Conservation (phyloP, 371 early-diverging fungal species). For the Rhizopus arrhizus region DNA sequence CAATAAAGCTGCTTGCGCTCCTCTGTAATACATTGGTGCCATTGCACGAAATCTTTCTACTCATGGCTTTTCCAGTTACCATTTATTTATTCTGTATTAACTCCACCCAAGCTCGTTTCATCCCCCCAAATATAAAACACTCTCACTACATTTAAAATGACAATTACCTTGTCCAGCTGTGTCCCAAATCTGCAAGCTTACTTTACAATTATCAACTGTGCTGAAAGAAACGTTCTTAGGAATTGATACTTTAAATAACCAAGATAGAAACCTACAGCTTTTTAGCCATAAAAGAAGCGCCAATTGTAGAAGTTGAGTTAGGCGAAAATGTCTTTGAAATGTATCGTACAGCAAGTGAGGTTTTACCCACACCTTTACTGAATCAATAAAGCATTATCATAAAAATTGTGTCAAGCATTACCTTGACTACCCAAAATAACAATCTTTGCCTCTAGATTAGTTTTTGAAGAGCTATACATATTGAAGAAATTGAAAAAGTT, state of each 20-base stretch:
- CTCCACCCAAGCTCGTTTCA: not conserved
- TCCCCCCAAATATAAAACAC: not conserved
- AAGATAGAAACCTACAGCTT: conserved; percentile 56
- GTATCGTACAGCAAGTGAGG: conserved; percentile 79
- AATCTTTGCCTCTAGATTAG: conserved; percentile 74
- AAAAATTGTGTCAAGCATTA: conserved; percentile 16
- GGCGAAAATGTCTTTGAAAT: conserved; percentile 78
- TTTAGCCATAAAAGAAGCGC: conserved; percentile 79
- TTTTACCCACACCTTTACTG: conserved; percentile 75
- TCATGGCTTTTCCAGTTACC: conserved; percentile 2
- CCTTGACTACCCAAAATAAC: conserved; percentile 77
- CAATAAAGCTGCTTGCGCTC: conserved; percentile 70
- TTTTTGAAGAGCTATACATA: conserved; percentile 39
- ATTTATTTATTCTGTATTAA: not conserved
- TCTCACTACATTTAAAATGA: not conserved
- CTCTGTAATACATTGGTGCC: conserved; percentile 83
- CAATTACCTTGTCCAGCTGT: conserved; percentile 67
- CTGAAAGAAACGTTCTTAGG: conserved; percentile 30
- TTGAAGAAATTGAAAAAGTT: not conserved
- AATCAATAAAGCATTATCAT: not conserved
- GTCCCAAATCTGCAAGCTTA: conserved; percentile 73
- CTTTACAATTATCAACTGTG: conserved; percentile 67
- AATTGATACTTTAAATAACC: conserved; percentile 3
- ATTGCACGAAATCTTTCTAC: conserved; percentile 67
- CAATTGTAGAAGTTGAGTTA: conserved; percentile 80